These are phyloP conservation scores for Oryza glumipatula DNA, from an alignment of 176 grass and related monocot genomes.

Conservation along the genomic window DNA sequence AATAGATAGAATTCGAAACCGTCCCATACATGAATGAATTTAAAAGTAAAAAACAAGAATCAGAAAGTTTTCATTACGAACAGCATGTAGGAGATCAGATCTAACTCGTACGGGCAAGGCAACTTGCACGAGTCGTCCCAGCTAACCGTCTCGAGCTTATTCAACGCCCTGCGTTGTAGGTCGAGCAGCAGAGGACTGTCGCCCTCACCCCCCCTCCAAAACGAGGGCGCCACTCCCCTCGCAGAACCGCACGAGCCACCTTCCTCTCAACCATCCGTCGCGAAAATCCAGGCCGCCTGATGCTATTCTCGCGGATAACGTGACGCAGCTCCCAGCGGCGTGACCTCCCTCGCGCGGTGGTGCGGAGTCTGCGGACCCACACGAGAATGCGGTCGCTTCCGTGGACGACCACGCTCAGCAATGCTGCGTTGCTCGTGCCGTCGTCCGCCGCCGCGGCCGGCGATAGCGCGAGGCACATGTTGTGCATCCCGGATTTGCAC, in stretches of 20 bases:
- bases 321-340: neutral
- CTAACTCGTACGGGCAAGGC: constrained; percentile 15
- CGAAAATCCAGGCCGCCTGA: neutral
- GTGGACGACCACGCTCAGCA: neutral
- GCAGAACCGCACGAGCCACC: neutral
- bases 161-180: too few species aligned
- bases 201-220: too few species aligned
- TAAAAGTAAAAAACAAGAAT: too few species aligned
- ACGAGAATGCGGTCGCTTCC: neutral
- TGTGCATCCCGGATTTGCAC: neutral
- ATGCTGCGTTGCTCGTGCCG: neutral
- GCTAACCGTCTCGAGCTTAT: too few species aligned
- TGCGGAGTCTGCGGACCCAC: neutral
- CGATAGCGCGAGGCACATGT: neutral
- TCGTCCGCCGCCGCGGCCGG: neutral
- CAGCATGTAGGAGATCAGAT: constrained; percentile 9
- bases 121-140: too few species aligned
- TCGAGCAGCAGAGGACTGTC: too few species aligned
- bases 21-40: too few species aligned
- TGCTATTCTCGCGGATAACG: neutral
- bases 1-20: too few species aligned
- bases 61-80: too few species aligned
- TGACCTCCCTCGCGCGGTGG: too few species aligned
- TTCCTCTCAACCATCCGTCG: neutral
- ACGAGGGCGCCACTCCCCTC: neutral